These are phyloP conservation scores for Dactylonectria estremocensis DNA, from an alignment of 2,329 filamentous ascomycete genomes.

Conservation along the genomic window DNA sequence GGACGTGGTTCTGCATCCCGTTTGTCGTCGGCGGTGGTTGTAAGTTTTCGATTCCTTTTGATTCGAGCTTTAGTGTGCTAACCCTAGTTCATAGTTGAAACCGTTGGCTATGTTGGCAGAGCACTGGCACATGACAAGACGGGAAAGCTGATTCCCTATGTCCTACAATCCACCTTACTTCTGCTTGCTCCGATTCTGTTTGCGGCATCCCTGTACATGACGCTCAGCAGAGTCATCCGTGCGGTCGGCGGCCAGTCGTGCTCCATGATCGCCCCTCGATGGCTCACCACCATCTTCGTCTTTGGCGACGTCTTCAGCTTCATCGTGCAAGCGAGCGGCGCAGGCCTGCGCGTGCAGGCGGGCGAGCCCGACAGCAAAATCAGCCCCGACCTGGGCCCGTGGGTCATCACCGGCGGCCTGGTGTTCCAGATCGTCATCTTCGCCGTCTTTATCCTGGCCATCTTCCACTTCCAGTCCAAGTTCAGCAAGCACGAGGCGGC, in stretches of 20 bases:
- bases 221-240: conserved; percentile 56
- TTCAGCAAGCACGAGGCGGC: conserved; percentile 14
- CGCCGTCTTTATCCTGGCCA: conserved; percentile 63
- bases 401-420: conserved; percentile 68
- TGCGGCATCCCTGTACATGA: conserved; percentile 64
- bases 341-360: conserved; percentile 46
- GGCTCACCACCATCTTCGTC: conserved; percentile 53
- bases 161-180: conserved; percentile 56
- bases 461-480: conserved; percentile 59
- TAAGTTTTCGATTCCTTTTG: conserved; percentile 50
- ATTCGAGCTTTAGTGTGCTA: not conserved
- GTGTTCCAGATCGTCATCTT: conserved; percentile 70
- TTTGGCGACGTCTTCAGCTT: conserved; percentile 50
- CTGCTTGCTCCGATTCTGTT: conserved; percentile 61
- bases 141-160: conserved; percentile 55
- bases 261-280: conserved; percentile 40
- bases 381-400: conserved; percentile 55
- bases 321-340: conserved; percentile 49
- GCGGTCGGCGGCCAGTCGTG: conserved; percentile 41
- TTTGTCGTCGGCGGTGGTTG: conserved; percentile 62
- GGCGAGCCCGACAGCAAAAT: conserved; percentile 38
- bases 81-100: conserved; percentile 47
- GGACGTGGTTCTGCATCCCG: conserved; percentile 65
- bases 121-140: conserved; percentile 53
- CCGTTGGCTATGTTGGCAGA: conserved; percentile 57